Evolutionary conservation across 1,284 basidiomycete species (phyloP), one percentile per base, ranked within the genome.

Genomic region (Malassezia sympodialis): DNA sequence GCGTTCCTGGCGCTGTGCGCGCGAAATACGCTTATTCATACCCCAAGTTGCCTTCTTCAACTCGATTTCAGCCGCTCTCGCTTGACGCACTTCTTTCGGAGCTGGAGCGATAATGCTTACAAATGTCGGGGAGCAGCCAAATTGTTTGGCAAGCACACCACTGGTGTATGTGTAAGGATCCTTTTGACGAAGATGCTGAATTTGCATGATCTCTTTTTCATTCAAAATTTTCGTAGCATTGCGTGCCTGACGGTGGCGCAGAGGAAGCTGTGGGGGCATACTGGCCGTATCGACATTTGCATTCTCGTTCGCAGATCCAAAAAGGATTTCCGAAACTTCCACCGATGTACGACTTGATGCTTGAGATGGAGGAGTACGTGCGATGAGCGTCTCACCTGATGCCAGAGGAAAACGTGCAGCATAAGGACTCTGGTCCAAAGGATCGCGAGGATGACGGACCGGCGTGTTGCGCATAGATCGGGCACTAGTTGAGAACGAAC

Each of bases 331-430:
- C 1, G 61, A 53, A 23, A 56, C 52, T 47, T 56, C 49, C 40
- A 62, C 52, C 15, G 56, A 63, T 10, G 56, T 56, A 21, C 58
- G 56, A n/a, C 56, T 44, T 11, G 61, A 45, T 10, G 43, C 12
- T 8, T 61, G 43, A 5, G 63, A 51, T 12, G 71, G 69, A 1
- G 71, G 62, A 4, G 67, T 63, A 21, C 72, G 67, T 11, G 66
- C 63, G 53, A 73, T 67, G 45, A 73, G 66, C 8, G 66, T 71
- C 42, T 66, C 67, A 35, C 72, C 70, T 2, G 58, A 35, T 5
- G 53, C 40, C 14, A 73, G 58, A 0, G 63, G 53, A 56, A 68
- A 66, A 17, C 64, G 65, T 7, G 53, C 46, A 0, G 68, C 70
- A 28, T 62, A 58, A 1, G 63, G 54, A 21, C 55, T 63, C 10